Percentiles rank a stretch among this genome's conserved stretches.
Evolutionary conservation across 2,329 filamentous ascomycete genomes (phyloP).

Genomic region (Xylaria sp.): DNA sequence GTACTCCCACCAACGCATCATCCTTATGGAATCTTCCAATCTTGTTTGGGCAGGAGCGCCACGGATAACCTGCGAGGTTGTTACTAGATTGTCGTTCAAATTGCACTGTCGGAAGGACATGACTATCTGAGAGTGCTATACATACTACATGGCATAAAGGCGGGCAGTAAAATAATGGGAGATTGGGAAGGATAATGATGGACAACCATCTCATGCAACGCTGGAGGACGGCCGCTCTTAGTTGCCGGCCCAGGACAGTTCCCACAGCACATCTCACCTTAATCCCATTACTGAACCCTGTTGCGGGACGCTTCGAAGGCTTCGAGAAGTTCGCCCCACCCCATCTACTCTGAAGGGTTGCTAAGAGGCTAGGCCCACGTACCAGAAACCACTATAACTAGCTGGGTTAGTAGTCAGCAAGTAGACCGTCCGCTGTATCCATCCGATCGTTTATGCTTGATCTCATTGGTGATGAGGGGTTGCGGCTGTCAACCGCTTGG

Average conservation of each 20-base stretch:
- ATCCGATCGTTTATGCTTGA: constrained; percentile 15
- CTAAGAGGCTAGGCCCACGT: constrained; percentile 4
- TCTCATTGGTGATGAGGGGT: constrained; percentile 20
- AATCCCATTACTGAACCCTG: constrained; percentile 11
- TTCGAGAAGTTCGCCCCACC: constrained; percentile 31
- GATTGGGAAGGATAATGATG: constrained; percentile 4
- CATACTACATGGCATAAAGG: not conserved
- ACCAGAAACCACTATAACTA: not conserved
- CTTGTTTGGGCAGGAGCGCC: not conserved
- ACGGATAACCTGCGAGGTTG: not conserved
- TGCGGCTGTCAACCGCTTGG: constrained; percentile 17
- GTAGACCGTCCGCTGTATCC: constrained; percentile 19
- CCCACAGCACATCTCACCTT: constrained; percentile 25
- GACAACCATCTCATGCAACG: constrained; percentile 17
- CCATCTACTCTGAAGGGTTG: constrained; percentile 11
- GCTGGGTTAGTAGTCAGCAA: not conserved
- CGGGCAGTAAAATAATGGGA: not conserved
- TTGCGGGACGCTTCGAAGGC: constrained; percentile 23
- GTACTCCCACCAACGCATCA: not conserved
- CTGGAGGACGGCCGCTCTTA: constrained; percentile 22
- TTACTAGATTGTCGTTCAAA: not conserved
- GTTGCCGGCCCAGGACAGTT: constrained; percentile 31
- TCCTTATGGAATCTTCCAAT: not conserved
- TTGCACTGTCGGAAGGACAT: not conserved
- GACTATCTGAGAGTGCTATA: not conserved